These are phyloP conservation scores for Rhodotorula sphaerocarpa DNA, from an alignment of 768 basidiomycete genomes.

Conservation along the genomic window DNA sequence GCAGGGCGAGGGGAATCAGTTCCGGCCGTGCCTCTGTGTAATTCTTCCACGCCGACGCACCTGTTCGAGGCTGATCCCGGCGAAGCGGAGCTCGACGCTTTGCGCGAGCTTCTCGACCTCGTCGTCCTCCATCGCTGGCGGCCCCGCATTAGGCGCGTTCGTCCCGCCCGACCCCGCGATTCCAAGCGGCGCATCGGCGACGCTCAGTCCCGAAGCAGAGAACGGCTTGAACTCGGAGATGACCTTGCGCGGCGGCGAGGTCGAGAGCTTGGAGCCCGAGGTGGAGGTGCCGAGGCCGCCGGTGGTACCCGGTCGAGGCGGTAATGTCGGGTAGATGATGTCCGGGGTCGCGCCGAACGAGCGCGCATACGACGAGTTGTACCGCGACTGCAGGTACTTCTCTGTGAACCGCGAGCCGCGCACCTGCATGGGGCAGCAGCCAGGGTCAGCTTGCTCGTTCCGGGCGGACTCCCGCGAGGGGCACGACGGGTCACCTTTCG, in stretches of 20 bases:
- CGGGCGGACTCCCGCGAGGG: not conserved
- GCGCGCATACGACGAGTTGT: conserved; percentile 44
- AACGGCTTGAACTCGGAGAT: conserved; percentile 82
- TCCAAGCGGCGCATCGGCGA: conserved; percentile 43
- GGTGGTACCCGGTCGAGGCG: conserved; percentile 28
- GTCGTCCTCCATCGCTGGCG: not conserved
- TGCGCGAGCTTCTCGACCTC: conserved; percentile 50
- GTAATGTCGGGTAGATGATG: conserved; percentile 20
- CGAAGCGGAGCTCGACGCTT: conserved; percentile 67
- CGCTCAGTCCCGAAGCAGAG: conserved; percentile 64
- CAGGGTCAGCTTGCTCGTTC: not conserved
- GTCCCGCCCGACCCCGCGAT: conserved; percentile 40
- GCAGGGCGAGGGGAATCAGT: not conserved
- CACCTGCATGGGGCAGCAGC: conserved; percentile 52
- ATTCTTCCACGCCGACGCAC: conserved; percentile 44
- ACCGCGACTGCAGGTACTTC: conserved; percentile 67
- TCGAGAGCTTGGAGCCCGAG: not conserved
- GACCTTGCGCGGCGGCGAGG: conserved; percentile 63
- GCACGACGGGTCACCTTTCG: conserved; percentile 56
- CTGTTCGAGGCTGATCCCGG: conserved; percentile 86
- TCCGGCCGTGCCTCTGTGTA: not conserved
- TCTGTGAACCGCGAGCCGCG: conserved; percentile 94
- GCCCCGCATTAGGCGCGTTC: conserved; percentile 42
- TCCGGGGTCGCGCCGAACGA: conserved; percentile 35
- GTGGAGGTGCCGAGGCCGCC: conserved; percentile 1